These are phyloP conservation scores for Aspergillus baeticus DNA, from an alignment of 495 filamentous ascomycete genomes.

Conservation along the genomic window DNA sequence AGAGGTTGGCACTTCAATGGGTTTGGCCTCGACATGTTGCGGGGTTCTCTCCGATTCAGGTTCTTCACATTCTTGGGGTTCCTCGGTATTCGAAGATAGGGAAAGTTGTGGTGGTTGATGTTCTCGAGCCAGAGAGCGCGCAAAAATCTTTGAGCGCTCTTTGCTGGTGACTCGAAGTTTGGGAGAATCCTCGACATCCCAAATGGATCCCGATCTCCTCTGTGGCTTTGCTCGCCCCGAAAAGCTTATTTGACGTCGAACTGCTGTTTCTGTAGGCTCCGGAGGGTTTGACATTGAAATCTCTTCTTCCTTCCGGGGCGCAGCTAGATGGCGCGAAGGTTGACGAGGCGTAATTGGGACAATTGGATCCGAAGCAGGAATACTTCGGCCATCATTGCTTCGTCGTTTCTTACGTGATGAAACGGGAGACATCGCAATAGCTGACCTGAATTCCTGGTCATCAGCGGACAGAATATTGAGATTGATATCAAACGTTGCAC, in stretches of 20 bases:
- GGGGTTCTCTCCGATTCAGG: not conserved
- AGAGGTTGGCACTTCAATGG: slow-evolving; percentile 10
- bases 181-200: slow-evolving; percentile 39
- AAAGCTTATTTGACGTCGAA: slow-evolving; percentile 14
- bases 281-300: slow-evolving; percentile 12
- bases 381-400: slow-evolving; percentile 33
- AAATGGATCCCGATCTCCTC: slow-evolving; percentile 32
- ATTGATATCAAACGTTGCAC: slow-evolving; percentile 36
- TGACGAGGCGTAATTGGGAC: slow-evolving; percentile 32
- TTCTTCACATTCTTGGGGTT: not conserved
- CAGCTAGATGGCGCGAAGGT: slow-evolving; percentile 7
- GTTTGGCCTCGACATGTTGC: slow-evolving; percentile 12
- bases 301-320: slow-evolving; percentile 4
- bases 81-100: not conserved
- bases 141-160: slow-evolving; percentile 18
- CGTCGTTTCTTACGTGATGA: slow-evolving; percentile 41
- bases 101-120: slow-evolving; percentile 13
- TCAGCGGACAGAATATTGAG: slow-evolving; percentile 43
- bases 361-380: slow-evolving; percentile 33
- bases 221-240: slow-evolving; percentile 24
- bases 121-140: slow-evolving; percentile 12
- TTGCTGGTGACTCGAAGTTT: slow-evolving; percentile 27
- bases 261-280: slow-evolving; percentile 12
- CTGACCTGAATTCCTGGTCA: slow-evolving; percentile 41
- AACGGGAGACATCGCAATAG: slow-evolving; percentile 36